A percentile compares a stretch with the other conserved stretches of the same genome.
These are phyloP conservation scores for Rhypophila decipiens DNA, from an alignment of 495 filamentous ascomycete species.

Conservation along the genomic window DNA sequence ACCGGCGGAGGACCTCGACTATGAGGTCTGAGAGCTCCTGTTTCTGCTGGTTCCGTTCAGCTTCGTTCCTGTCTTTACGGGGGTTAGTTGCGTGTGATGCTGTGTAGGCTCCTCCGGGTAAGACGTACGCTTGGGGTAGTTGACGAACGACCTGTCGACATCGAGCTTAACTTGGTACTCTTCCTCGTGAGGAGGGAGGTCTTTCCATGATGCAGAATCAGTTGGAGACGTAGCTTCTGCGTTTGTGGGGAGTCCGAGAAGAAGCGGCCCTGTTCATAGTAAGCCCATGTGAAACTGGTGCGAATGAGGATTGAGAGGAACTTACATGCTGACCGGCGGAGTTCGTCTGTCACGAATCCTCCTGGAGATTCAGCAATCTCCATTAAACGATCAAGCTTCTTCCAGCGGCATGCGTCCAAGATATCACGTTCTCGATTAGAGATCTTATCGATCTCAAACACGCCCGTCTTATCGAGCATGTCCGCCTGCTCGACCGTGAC, in stretches of 20 bases:
- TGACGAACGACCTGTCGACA: constrained; percentile 92
- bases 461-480: constrained; percentile 14
- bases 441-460: not conserved
- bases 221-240: constrained; percentile 7
- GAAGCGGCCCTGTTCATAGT: constrained; percentile 59
- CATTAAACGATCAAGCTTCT: constrained; percentile 57
- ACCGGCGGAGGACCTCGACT: constrained; percentile 61
- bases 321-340: constrained; percentile 82
- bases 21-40: constrained; percentile 69
- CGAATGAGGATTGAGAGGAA: constrained; percentile 13
- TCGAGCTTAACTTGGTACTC: constrained; percentile 86
- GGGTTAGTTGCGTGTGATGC: constrained; percentile 1
- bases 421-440: constrained; percentile 36
- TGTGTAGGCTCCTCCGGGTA: constrained; percentile 1
- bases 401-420: constrained; percentile 57
- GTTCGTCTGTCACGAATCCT: constrained; percentile 73
- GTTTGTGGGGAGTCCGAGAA: constrained; percentile 52
- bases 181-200: constrained; percentile 64
- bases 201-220: constrained; percentile 38
- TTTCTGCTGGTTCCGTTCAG: constrained; percentile 60
- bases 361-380: constrained; percentile 62
- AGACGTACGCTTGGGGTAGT: constrained; percentile 74
- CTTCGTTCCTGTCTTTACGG: constrained; percentile 40
- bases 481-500: too few relatives aligned
- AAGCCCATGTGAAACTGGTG: constrained; percentile 4